Evolutionary conservation across 225 moss, liverwort and hornwort species (phyloP).

Genomic region (Physcomitrellopsis africana): DNA sequence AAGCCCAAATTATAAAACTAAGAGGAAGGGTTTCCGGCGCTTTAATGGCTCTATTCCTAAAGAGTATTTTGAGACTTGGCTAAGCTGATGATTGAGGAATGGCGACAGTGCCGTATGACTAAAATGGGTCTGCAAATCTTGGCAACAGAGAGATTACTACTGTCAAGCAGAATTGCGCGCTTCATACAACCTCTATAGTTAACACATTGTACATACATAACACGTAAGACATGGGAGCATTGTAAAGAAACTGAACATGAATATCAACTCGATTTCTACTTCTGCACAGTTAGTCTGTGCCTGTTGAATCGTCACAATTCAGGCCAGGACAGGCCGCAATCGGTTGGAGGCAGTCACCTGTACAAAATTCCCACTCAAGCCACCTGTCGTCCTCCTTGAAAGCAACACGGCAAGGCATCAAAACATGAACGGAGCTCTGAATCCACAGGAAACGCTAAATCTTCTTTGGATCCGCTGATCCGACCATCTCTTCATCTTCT

Average conservation of each 20-base stretch:
- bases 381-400: background rate
- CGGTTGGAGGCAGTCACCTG: background rate
- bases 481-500: no score
- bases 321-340: background rate
- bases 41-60: background rate
- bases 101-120: background rate
- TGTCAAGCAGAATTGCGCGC: conserved; percentile 32
- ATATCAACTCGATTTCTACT: background rate
- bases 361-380: background rate
- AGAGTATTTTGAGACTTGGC: background rate
- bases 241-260: conserved; percentile 8
- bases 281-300: background rate
- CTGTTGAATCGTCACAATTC: background rate
- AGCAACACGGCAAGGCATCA: no score
- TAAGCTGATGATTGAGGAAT: background rate
- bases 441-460: background rate
- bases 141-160: conserved; percentile 20
- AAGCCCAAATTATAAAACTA: conserved; percentile 28
- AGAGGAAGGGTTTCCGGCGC: conserved; percentile 3
- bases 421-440: conserved; percentile 7
- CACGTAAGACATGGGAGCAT: background rate
- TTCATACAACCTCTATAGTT: conserved; percentile 25
- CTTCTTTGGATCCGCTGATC: no score
- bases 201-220: background rate
- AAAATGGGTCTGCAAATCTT: conserved; percentile 28